Evolutionary conservation across 768 basidiomycete species (phyloP).

Genomic region (Lyophyllum decastes): DNA sequence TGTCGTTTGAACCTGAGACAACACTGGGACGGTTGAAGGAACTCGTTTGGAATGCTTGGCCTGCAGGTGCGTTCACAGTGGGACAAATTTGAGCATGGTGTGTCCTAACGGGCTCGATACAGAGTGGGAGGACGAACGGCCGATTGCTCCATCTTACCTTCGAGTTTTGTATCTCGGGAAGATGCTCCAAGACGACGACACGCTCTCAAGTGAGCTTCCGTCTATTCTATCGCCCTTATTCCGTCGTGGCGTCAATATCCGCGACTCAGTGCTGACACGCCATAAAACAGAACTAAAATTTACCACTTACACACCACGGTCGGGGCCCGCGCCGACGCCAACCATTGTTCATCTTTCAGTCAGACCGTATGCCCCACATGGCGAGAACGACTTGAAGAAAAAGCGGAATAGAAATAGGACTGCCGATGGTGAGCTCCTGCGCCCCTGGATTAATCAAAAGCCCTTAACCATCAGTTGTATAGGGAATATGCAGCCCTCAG

Average conservation of each 20-base stretch:
- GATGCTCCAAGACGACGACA: conserved; percentile 85
- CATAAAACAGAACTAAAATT: conserved; percentile 37
- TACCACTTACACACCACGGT: conserved; percentile 35
- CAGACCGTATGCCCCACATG: conserved; percentile 53
- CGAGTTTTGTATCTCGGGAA: conserved; percentile 77
- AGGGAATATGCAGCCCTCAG: background rate
- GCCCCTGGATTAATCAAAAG: background rate
- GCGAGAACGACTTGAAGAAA: conserved; percentile 57
- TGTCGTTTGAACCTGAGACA: conserved; percentile 75
- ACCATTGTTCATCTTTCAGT: conserved; percentile 81
- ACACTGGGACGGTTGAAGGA: conserved; percentile 81
- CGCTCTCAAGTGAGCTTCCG: conserved; percentile 55
- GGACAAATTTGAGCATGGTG: too few relatives aligned
- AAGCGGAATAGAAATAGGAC: conserved; percentile 38
- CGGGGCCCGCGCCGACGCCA: conserved; percentile 33
- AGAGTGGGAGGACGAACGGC: conserved; percentile 82
- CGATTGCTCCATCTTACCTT: conserved; percentile 75
- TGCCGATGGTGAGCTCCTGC: conserved; percentile 26
- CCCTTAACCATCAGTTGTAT: background rate
- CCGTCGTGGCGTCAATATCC: background rate
- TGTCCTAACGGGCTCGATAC: conserved; percentile 5
- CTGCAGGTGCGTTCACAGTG: conserved; percentile 50
- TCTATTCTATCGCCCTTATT: background rate
- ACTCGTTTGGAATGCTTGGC: conserved; percentile 84
- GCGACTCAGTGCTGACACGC: background rate